Evolutionary conservation across 176 grass and related monocot genomes (phyloP), one percentile per base, ranked within the genome.

Genomic region (Leersia perrieri): DNA sequence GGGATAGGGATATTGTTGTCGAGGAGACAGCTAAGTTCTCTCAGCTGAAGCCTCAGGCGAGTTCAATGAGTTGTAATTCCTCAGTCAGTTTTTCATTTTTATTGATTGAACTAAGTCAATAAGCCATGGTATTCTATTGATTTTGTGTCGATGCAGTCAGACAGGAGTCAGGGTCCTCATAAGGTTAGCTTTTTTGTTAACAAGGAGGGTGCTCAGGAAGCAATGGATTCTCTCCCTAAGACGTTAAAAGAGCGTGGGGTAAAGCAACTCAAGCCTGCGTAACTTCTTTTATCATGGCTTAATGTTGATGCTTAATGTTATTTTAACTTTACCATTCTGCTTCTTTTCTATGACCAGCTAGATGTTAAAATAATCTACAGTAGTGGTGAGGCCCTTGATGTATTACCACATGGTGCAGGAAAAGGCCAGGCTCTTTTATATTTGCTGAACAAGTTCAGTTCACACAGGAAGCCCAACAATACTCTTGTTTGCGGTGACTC

Each of bases 321-420:
- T 77, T 62, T 70, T 40, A 9, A 49, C 78, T 44, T 76, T 30
- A 26, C 2, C 40, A 70, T 36, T 26, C 38, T 70, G 9, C 38
- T 73, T 87, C 65, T 26, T 76, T 60, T 45, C 63, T 70, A 4
- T 84, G 74, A 74, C 45, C 81, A 98, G 95, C 68, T 94, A 79
- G 81, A 98, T 91, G 95, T 94, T 70, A 94, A 94, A 85, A 98
- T 98, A 86, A 87, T 94, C 65, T 94, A 94, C 75, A 98, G 90
- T 39, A 89, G 84, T 27, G 92, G 95, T 2, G 66, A 85, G 62
- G 95, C 90, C 71, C 84, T 98, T 20, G 95, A 98, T 72, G 79
- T 94, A 60, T 77, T 98, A 76, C 88, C 95, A 11, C 87, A 30
- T 83, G 90, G 81, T 63, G 95, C 95, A 13, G 92, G 95, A 49